Evolutionary conservation across 306 rosid genomes (phyloP), one percentile per base, ranked within the genome.

Genomic region (Luffa acutangula): DNA sequence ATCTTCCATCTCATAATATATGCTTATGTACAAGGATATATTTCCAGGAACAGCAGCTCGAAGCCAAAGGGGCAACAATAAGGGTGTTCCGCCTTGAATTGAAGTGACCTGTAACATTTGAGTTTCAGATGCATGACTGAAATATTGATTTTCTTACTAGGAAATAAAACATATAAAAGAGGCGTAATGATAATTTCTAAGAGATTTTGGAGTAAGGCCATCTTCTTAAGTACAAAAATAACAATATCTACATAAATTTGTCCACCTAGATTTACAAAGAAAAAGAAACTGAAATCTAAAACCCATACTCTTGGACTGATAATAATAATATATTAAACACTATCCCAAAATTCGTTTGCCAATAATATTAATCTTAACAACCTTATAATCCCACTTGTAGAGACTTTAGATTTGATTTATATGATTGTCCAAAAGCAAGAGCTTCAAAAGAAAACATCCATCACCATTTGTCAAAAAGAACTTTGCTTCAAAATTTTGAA

Each of bases 61-160:
- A 85, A 93, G 85, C 99, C 98, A 96, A 86, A 96, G 97, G 82
- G 99, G 98, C 97, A 97, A 96, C 83, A 82, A 79, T 67, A 91
- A 87, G 56, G 97, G 90, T 77, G 85, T 81, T 82, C 81, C 94
- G 3, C 89, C 91, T 82, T 87, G 95, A 79, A 93, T 81, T 64
- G 80, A 64, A 25, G 90, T 91, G 43, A 86, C 97, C 99, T 96
- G 92, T 75, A 86, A 80, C 49, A 41, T 33, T 82, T 4, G 56
- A 71, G 63, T 43, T 72, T 33, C 77, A 79, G 51, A 58, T 67
- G 84, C 31, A 75, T 78, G 83, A 85, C 76, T 76, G 83, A 87
- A 63, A 75, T 60, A 78, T 78, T 37, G 15, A 73, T 36, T 74
- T 66, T n/a, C 48, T 52, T n/a, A 79, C 79, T 79, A 59, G 76